Conservation (phyloP, 2,329 filamentous ascomycete genomes). For the Byssochlamys sp. region DNA sequence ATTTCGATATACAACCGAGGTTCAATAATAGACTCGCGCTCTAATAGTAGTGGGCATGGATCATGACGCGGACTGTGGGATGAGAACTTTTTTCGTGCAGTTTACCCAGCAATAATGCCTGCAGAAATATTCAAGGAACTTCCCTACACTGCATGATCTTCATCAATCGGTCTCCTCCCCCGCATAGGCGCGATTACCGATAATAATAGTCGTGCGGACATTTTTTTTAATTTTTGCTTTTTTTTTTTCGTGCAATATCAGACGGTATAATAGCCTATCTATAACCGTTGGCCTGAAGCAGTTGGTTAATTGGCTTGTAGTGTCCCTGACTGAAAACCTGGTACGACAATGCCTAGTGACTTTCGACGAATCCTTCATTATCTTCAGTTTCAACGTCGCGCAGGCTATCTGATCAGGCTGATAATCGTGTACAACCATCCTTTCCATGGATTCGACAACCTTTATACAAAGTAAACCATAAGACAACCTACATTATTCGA, state of each 20-base stretch:
- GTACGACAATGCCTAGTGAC: no score
- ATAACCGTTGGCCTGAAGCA: no score
- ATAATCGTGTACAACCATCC: neutral
- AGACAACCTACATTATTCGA: neutral
- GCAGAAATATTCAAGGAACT: neutral
- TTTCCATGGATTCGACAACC: neutral
- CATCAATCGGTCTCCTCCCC: neutral
- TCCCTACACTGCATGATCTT: neutral
- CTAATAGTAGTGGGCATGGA: neutral
- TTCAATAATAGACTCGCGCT: neutral
- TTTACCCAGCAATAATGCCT: neutral
- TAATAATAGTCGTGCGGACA: neutral
- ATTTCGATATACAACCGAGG: neutral
- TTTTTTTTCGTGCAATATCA: neutral
- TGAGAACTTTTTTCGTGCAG: neutral
- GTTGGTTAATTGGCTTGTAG: no score
- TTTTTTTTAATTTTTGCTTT: no score
- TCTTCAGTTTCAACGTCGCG: neutral
- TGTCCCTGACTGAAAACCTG: no score
- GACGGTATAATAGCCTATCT: neutral
- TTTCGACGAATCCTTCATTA: neutral
- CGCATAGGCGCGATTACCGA: neutral
- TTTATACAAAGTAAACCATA: neutral
- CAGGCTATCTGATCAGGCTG: neutral
- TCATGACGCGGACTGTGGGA: neutral